Conservation (phyloP, 2,329 filamentous ascomycete genomes). For the Penicillium decumbens region DNA sequence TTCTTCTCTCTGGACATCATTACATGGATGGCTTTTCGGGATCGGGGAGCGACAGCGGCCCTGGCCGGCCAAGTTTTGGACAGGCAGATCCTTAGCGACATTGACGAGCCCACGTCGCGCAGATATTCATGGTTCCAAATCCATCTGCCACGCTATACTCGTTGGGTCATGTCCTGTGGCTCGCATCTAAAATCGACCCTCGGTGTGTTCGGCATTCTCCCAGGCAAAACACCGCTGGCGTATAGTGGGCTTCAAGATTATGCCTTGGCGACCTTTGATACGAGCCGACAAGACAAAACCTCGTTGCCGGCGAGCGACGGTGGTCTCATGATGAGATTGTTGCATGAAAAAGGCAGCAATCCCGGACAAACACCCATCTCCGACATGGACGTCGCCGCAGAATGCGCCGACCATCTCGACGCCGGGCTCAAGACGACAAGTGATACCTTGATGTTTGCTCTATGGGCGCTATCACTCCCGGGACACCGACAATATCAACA, state of each 20-base stretch:
- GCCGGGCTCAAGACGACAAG: slow-evolving; percentile 54
- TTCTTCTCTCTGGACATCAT: slow-evolving; percentile 53
- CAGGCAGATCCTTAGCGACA: slow-evolving; percentile 45
- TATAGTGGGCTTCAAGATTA: neutral
- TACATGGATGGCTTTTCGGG: slow-evolving; percentile 50
- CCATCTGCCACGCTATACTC: neutral
- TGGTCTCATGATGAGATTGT: neutral
- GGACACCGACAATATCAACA: slow-evolving; percentile 43
- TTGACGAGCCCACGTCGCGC: slow-evolving; percentile 41
- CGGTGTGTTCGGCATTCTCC: neutral
- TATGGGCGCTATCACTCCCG: slow-evolving; percentile 50
- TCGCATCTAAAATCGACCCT: neutral
- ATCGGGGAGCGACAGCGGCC: slow-evolving; percentile 39
- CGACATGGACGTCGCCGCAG: slow-evolving; percentile 50
- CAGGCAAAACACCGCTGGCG: neutral
- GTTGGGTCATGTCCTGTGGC: neutral
- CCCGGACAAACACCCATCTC: too few species aligned
- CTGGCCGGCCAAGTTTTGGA: slow-evolving; percentile 38
- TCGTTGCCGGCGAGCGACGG: slow-evolving; percentile 30
- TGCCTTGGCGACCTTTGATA: neutral
- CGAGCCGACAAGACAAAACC: neutral
- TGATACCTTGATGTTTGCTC: slow-evolving; percentile 49
- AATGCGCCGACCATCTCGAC: slow-evolving; percentile 52
- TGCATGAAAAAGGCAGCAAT: slow-evolving; percentile 23
- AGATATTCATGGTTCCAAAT: neutral